Evolutionary conservation across 495 filamentous ascomycete genomes (phyloP), one percentile per base, ranked within the genome.

Genomic region (Neurospora sp.): DNA sequence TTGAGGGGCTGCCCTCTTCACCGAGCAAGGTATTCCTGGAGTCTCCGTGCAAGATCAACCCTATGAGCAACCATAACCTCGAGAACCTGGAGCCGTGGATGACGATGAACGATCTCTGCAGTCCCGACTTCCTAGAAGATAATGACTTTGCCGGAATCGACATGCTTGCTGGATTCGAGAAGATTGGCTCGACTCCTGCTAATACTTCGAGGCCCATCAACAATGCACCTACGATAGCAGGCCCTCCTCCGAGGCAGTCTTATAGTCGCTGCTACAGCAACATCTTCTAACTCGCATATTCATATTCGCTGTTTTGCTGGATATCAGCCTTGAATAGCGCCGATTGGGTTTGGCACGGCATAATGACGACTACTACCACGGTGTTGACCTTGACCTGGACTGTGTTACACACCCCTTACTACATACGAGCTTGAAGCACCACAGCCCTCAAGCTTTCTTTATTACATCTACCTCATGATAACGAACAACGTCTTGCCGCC

Each of bases 81-180:
- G 87, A 81, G 68, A 81, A 81, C 65, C 37, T 81, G 70, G 79
- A 77, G 6, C 80, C 79, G 16, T 88, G 74, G 80, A 76, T 78
- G 79, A 82, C 75, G n/a, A 73, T 84, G 31, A 88, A 90, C 39
- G 88, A 86, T 40, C 85, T 87, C 61, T 88, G 85, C 75, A 81
- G 83, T 9, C 75, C 84, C 0, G 88, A 87, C 8, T 84, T 87
- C 73, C 80, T 88, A 35, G 82, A 84, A 7, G 86, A 93, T 53
- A 88, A 89, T 69, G 91, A 92, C 70, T 87, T 89, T 27, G 85
- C 89, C 40, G 92, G 90, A 1, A 86, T 96, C 65, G 94, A 97
- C 81, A 90, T 98, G 71, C 86, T 94, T 70, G 91, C 94, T 79
- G 94, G 93, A 8, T 97, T 97, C 77, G 91, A 93, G 80, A 94